Evolutionary conservation across 192 early-diverging fungal species (phyloP).

Genomic region (Linnemannia exigua): DNA sequence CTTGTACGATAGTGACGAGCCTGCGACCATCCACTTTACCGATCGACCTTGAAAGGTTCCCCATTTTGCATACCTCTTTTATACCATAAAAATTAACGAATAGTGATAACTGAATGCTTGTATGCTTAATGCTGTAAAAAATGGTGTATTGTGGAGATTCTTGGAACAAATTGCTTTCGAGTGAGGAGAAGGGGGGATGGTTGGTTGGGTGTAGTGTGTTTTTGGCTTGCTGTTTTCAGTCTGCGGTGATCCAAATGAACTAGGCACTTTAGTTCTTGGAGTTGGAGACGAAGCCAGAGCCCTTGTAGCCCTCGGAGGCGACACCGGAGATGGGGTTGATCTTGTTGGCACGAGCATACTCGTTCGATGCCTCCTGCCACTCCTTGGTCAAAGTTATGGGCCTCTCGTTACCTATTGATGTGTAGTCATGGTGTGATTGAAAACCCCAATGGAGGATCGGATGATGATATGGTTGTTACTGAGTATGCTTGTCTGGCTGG

Average conservation of each 20-base stretch:
- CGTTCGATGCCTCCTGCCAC: conserved; percentile 89
- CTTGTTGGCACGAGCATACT: conserved; percentile 76
- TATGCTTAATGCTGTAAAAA: background rate
- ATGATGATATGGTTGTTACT: background rate
- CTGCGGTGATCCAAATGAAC: background rate
- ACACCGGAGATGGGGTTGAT: conserved; percentile 85
- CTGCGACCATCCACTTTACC: conserved; percentile 38
- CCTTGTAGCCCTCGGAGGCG: conserved; percentile 84
- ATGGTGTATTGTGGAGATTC: background rate
- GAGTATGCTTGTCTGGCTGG: background rate
- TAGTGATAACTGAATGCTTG: no score
- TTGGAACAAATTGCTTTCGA: conserved; percentile 43
- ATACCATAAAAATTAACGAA: background rate
- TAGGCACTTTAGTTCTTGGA: conserved; percentile 56
- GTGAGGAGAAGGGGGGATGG: conserved; percentile 5
- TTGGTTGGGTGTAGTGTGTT: background rate
- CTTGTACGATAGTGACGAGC: conserved; percentile 52
- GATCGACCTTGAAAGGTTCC: background rate
- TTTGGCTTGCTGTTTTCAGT: background rate
- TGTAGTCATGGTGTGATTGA: background rate
- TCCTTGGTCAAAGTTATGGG: conserved; percentile 81
- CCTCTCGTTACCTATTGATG: conserved; percentile 68
- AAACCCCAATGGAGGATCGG: conserved; percentile 6
- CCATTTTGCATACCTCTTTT: background rate
- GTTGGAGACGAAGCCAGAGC: conserved; percentile 75